These are phyloP conservation scores for Phytophthora quininea DNA, from an alignment of 352 stramenopile species.

Conservation along the genomic window DNA sequence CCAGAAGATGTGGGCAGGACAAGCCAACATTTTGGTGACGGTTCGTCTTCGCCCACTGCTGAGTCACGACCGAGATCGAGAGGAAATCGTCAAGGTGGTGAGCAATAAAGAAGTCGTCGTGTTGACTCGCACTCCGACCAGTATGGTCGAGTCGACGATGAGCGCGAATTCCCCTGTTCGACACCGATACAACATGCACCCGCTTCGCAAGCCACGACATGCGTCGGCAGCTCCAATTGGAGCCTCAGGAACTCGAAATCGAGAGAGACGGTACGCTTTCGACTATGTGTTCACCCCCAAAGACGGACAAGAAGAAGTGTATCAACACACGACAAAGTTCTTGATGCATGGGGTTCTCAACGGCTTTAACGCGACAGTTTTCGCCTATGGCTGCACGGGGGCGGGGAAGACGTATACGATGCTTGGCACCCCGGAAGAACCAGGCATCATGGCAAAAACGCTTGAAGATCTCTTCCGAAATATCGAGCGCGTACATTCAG, in stretches of 20 bases:
- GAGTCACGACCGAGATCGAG: slow-evolving; percentile 70
- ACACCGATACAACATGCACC: slow-evolving; percentile 31
- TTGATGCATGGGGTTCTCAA: slow-evolving; percentile 89
- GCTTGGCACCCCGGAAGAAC: slow-evolving; percentile 81
- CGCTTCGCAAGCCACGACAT: slow-evolving; percentile 43
- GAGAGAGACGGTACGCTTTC: slow-evolving; percentile 90
- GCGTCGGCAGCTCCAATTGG: slow-evolving; percentile 33
- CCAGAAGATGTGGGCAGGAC: slow-evolving; percentile 85
- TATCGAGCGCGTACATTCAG: slow-evolving; percentile 47
- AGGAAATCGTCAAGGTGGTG: slow-evolving; percentile 85
- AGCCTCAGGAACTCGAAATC: slow-evolving; percentile 30
- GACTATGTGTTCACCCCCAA: slow-evolving; percentile 85
- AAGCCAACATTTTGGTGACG: slow-evolving; percentile 89
- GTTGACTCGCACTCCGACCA: slow-evolving; percentile 47
- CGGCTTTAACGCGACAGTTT: slow-evolving; percentile 92
- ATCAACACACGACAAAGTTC: slow-evolving; percentile 89
- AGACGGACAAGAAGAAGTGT: slow-evolving; percentile 81
- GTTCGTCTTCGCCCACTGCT: slow-evolving; percentile 87
- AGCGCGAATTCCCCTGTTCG: slow-evolving; percentile 19
- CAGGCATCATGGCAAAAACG: slow-evolving; percentile 90
- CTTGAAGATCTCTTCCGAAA: slow-evolving; percentile 87
- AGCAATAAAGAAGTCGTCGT: slow-evolving; percentile 88
- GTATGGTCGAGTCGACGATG: slow-evolving; percentile 12
- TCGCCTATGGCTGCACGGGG: slow-evolving; percentile 90
- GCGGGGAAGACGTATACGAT: slow-evolving; percentile 93